A percentile compares a stretch with the other conserved stretches of the same genome.
phyloP scores from a whole-genome alignment of 2,329 filamentous ascomycete genomes.

The Furcasterigmium sp. region DNA sequence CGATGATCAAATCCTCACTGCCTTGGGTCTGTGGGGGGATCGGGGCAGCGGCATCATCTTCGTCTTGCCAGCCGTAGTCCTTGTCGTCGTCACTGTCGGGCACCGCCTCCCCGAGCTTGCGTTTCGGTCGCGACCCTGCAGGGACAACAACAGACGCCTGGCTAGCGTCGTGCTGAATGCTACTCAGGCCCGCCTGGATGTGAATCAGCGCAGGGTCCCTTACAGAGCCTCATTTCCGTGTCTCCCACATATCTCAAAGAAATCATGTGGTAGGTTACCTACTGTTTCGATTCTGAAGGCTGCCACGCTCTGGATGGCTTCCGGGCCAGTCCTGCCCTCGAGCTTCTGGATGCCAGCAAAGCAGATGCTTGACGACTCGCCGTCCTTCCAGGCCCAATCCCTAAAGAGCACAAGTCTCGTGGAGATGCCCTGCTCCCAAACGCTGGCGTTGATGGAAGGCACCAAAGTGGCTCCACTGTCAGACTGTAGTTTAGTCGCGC shows the following conservation, averaged over 20 bases:
- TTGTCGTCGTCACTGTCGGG: slow-evolving; percentile 60
- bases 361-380: slow-evolving; percentile 42
- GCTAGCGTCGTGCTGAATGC: slow-evolving; percentile 33
- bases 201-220: slow-evolving; percentile 3
- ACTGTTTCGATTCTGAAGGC: slow-evolving; percentile 46
- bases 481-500: slow-evolving; percentile 71
- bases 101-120: slow-evolving; percentile 57
- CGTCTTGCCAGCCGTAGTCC: slow-evolving; percentile 68
- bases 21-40: slow-evolving; percentile 65
- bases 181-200: slow-evolving; percentile 36
- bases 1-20: slow-evolving; percentile 57
- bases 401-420: slow-evolving; percentile 73
- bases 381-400: slow-evolving; percentile 59
- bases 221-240: slow-evolving; percentile 6
- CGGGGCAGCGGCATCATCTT: slow-evolving; percentile 57
- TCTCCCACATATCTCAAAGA: too few species aligned
- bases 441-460: slow-evolving; percentile 66
- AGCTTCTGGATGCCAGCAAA: slow-evolving; percentile 63
- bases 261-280: slow-evolving; percentile 15
- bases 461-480: slow-evolving; percentile 63
- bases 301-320: slow-evolving; percentile 35
- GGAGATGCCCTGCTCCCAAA: slow-evolving; percentile 76
- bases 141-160: slow-evolving; percentile 25
- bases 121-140: slow-evolving; percentile 45
- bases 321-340: slow-evolving; percentile 42